Conservation (phyloP, 257 asterid species). For the Solanum neorickii region DNA sequence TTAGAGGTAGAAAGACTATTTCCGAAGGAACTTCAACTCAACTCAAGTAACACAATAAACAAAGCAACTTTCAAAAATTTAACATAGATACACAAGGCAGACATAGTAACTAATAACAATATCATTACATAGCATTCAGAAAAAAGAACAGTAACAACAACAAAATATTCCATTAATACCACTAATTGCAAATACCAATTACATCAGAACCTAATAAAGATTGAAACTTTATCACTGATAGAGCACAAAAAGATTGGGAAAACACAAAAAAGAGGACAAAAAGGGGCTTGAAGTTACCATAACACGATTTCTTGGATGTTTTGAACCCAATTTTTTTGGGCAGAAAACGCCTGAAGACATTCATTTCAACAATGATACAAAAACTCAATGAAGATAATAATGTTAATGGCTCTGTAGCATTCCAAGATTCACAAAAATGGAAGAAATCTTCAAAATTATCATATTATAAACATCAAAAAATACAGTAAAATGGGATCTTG, state of each 20-base stretch:
- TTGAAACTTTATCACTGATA: neutral
- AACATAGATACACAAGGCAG: neutral
- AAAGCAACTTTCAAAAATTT: no score
- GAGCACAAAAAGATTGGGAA: neutral
- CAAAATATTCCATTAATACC: neutral
- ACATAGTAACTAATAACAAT: neutral
- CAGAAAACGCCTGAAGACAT: constrained; percentile 42
- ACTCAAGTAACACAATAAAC: neutral
- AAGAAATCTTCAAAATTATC: constrained; percentile 1
- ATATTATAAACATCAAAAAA: neutral
- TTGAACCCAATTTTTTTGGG: constrained; percentile 19
- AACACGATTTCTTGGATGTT: constrained; percentile 23
- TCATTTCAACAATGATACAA: constrained; percentile 31
- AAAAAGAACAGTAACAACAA: neutral
- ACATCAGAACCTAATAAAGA: neutral
- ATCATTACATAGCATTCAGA: neutral
- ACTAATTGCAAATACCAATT: neutral
- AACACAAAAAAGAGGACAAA: neutral
- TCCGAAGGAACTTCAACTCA: neutral
- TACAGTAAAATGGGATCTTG: neutral
- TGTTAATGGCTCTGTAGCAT: neutral
- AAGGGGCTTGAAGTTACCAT: constrained; percentile 26
- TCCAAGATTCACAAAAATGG: neutral
- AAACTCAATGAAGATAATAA: neutral
- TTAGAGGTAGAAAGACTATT: neutral